Evolutionary conservation across 1,139 yeast species (phyloP).

Genomic region (Lodderomyces jiufengensis): DNA sequence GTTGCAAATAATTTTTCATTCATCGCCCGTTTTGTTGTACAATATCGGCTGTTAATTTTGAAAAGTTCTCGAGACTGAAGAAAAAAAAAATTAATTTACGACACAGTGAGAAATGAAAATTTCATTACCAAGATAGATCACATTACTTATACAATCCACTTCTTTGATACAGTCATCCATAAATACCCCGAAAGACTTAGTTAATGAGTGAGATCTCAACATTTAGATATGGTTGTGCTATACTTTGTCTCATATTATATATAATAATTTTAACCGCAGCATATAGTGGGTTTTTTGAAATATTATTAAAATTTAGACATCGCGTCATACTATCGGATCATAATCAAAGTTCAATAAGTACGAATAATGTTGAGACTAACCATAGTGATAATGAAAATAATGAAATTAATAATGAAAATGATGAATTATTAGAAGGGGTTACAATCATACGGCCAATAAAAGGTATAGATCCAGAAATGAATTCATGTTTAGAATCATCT

Average conservation of each 20-base stretch:
- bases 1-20: too few species aligned
- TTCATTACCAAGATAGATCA: too few species aligned
- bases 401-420: slow-evolving; percentile 9
- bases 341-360: not conserved
- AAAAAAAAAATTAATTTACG: too few species aligned
- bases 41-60: too few species aligned
- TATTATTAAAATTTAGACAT: slow-evolving; percentile 32
- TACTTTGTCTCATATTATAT: slow-evolving; percentile 39
- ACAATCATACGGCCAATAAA: slow-evolving; percentile 79
- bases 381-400: slow-evolving; percentile 1
- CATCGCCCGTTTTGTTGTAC: too few species aligned
- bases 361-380: not conserved
- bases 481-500: slow-evolving; percentile 63
- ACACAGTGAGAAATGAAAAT: too few species aligned
- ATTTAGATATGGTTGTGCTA: slow-evolving; percentile 2
- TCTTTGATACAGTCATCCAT: too few species aligned
- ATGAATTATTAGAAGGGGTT: slow-evolving; percentile 53
- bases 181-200: too few species aligned
- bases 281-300: slow-evolving; percentile 45
- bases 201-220: slow-evolving; percentile 1
- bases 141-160: too few species aligned
- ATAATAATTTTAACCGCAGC: slow-evolving; percentile 42
- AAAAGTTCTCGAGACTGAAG: too few species aligned
- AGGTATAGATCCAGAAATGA: slow-evolving; percentile 78
- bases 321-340: slow-evolving; percentile 18